Percentiles rank a stretch among this genome's conserved stretches.
Evolutionary conservation across 169 alveolate species (phyloP).

Genomic region (Eimeria praecox): DNA sequence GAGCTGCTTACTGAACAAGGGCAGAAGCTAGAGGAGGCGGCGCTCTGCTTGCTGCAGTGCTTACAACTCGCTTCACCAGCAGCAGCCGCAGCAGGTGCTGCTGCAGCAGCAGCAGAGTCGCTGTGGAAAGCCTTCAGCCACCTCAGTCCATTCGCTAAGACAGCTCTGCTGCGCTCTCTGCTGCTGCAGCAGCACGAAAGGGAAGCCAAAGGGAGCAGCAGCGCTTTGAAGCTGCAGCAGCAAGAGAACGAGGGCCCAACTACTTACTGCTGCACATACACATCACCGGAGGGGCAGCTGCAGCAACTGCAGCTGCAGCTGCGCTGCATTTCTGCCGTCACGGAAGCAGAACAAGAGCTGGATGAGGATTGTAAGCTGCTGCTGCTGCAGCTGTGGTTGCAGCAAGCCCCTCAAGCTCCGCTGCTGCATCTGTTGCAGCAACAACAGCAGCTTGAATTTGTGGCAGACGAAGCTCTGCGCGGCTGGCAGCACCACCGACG

Average conservation of each 20-base stretch:
- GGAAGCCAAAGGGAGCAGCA: slow-evolving; percentile 5
- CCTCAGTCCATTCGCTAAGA: slow-evolving; percentile 8
- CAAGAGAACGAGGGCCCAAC: not conserved
- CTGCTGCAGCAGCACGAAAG: slow-evolving; percentile 47
- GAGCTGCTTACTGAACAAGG: not conserved
- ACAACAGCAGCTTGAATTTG: slow-evolving; percentile 15
- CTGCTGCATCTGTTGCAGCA: slow-evolving; percentile 1
- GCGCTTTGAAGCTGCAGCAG: not conserved
- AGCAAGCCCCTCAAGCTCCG: not conserved
- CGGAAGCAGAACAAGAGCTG: not conserved
- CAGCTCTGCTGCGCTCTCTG: slow-evolving; percentile 52
- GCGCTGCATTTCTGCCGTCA: slow-evolving; percentile 38
- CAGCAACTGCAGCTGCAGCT: slow-evolving; percentile 2
- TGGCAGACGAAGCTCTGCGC: slow-evolving; percentile 49
- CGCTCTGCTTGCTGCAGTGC: slow-evolving; percentile 18
- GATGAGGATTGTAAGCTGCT: slow-evolving; percentile 23
- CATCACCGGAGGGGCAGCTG: slow-evolving; percentile 27
- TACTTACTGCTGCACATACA: not conserved
- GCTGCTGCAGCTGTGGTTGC: not conserved
- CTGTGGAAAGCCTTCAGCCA: not conserved
- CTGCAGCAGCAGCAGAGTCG: not conserved
- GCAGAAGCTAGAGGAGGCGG: not conserved
- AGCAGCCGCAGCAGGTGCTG: not conserved
- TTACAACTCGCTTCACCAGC: not conserved
- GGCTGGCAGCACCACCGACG: slow-evolving; percentile 59